These are phyloP conservation scores for Picea abies DNA, from an alignment of 83 land plant species.

Conservation along the genomic window DNA sequence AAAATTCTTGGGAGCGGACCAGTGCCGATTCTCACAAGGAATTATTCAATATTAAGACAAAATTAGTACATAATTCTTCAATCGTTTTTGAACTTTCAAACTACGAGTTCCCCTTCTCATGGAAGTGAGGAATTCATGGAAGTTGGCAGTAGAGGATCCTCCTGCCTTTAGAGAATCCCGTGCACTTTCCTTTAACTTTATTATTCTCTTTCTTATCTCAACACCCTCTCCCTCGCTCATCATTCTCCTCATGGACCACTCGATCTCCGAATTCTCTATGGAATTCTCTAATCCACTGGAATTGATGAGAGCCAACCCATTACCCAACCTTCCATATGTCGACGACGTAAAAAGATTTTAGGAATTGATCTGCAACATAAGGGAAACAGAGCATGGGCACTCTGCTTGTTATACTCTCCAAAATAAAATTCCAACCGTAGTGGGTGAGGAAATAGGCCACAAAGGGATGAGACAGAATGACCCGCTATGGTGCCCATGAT, in stretches of 20 bases:
- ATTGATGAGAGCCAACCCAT: neutral
- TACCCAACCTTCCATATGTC: constrained; percentile 53
- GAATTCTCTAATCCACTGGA: neutral
- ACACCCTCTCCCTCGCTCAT: constrained; percentile 29
- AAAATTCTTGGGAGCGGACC: too few species aligned
- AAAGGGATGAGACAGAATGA: constrained; percentile 40
- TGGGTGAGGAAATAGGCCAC: constrained; percentile 51
- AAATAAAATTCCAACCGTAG: constrained; percentile 55
- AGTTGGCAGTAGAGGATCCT: constrained; percentile 26
- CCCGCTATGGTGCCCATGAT: constrained; percentile 50
- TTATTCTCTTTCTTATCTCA: constrained; percentile 15
- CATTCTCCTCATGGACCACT: constrained; percentile 13
- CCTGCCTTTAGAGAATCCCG: constrained; percentile 6
- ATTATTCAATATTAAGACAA: too few species aligned
- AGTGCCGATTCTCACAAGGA: too few species aligned
- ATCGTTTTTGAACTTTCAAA: too few species aligned
- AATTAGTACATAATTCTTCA: too few species aligned
- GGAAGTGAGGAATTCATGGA: constrained; percentile 20
- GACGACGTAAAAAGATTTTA: constrained; percentile 31
- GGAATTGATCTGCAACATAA: constrained; percentile 50
- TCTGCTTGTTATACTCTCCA: constrained; percentile 44
- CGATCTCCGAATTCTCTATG: neutral
- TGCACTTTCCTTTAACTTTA: constrained; percentile 23
- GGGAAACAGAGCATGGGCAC: constrained; percentile 59
- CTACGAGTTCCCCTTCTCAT: neutral